Evolutionary conservation across 129 eudicot genomes (phyloP).

Genomic region (Flaveria bidentis): DNA sequence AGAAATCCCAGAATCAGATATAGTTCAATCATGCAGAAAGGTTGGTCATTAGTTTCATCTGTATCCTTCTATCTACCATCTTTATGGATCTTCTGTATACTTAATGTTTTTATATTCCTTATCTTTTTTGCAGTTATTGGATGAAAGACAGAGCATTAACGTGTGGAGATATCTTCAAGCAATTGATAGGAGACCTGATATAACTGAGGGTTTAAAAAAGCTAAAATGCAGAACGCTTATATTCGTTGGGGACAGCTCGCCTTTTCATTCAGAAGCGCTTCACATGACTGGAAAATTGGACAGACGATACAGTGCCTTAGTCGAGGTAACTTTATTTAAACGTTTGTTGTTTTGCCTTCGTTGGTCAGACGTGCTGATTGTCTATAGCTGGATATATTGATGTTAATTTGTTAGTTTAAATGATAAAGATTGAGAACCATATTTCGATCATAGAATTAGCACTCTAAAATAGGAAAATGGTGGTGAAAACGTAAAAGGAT

Average conservation of each 20-base stretch:
- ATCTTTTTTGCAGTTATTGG: conserved; percentile 57
- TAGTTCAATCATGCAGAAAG: conserved; percentile 94
- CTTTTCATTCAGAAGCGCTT: conserved; percentile 85
- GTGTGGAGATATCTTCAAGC: conserved; percentile 95
- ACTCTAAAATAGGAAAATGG: not conserved
- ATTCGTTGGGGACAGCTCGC: conserved; percentile 85
- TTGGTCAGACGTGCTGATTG: not conserved
- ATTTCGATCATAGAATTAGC: not conserved
- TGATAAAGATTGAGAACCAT: not conserved
- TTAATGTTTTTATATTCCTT: not conserved
- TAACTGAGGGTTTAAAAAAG: conserved; percentile 71
- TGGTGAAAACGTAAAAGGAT: not conserved
- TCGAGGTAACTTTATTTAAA: conserved; percentile 61
- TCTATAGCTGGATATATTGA: not conserved
- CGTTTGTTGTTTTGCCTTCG: not conserved
- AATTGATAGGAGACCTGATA: conserved; percentile 81
- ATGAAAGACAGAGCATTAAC: conserved; percentile 86
- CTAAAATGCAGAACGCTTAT: conserved; percentile 87
- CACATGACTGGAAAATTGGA: conserved; percentile 87
- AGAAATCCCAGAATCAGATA: conserved; percentile 90
- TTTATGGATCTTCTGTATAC: not conserved
- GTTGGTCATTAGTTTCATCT: conserved; percentile 39
- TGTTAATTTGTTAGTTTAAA: not conserved
- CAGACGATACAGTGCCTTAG: conserved; percentile 84
- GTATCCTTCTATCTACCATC: not conserved